Evolutionary conservation across 352 stramenopile genomes (phyloP), one percentile per base, ranked within the genome.

Genomic region (Plasmopara halstedii): DNA sequence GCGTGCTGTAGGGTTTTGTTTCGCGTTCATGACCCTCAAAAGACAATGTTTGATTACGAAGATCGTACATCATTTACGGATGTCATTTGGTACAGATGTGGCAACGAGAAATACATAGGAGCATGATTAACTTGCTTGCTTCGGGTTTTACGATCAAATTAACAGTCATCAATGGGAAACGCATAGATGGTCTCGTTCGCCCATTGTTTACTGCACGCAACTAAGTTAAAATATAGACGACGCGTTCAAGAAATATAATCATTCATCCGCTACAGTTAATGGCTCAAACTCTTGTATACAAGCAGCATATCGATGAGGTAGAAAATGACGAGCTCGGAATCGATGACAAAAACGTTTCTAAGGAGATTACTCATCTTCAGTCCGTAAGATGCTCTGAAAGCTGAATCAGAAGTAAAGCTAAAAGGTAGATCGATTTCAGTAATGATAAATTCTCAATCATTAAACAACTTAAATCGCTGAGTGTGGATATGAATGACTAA

Each of bases 401-500:
- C 50, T 37, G 49, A 43, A 32, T 43, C 23, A 27, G 27, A 53
- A 11, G 1, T 11, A 11, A 4, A 29, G 25, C 25, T 11, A 29
- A 29, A 29, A 6, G 25, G 25, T 6, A 29, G n/a, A n/a, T n/a
- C n/a, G n/a, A 29, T 11, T 10, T 29, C 25, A 10, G 25, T 29
- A 29, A 5, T 29, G 3, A 1, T 29, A 29, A 29, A 11, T 10
- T 29, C 3, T 29, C 25, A 29, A 29, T 4, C 3, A 29, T 29
- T 36, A 53, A 53, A 23, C 52, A 60, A 32, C n/a, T 60, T 0
- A 55, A 55, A 19, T 18, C 20, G 0, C 22, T 60, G 4, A 29
- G 13, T 13, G 40, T 53, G 13, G 52, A 60, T 60, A 60, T 60
- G 52, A 20, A 22, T 60, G 33, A 60, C 54, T 55, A 46, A 32